Percentiles rank a stretch among this genome's conserved stretches.
These are phyloP conservation scores for Aquilaria sinensis DNA, from an alignment of 345 rosid genomes.

Conservation along the genomic window DNA sequence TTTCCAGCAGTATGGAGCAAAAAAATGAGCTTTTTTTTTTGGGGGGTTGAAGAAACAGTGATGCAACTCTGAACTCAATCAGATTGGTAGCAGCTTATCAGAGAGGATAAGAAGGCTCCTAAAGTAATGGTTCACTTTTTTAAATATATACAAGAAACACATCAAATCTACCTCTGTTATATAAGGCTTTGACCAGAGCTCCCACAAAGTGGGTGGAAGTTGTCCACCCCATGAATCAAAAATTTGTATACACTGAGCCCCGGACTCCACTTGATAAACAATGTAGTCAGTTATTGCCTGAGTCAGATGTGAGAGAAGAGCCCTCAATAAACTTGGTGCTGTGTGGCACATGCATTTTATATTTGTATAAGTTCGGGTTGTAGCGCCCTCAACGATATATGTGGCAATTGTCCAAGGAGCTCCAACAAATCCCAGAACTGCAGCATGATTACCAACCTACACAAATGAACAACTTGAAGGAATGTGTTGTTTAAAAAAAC, in stretches of 20 bases:
- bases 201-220: slow-evolving; percentile 88
- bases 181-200: slow-evolving; percentile 80
- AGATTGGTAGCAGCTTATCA: neutral
- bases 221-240: slow-evolving; percentile 99
- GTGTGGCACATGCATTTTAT: slow-evolving; percentile 91
- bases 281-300: slow-evolving; percentile 69
- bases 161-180: slow-evolving; percentile 56
- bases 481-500: neutral
- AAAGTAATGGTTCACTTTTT: too few relatives aligned
- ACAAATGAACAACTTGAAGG: slow-evolving; percentile 12
- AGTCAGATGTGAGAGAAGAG: slow-evolving; percentile 76
- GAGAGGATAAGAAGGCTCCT: too few relatives aligned
- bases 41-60: too few relatives aligned
- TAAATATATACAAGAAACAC: neutral
- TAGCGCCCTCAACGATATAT: slow-evolving; percentile 87
- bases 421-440: slow-evolving; percentile 85
- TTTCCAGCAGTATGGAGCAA: too few relatives aligned
- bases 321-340: slow-evolving; percentile 62
- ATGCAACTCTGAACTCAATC: neutral
- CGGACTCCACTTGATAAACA: slow-evolving; percentile 81
- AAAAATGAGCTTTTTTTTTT: neutral
- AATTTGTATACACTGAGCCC: slow-evolving; percentile 93
- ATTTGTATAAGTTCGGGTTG: slow-evolving; percentile 69
- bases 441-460: slow-evolving; percentile 72
- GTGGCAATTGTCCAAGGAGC: slow-evolving; percentile 98